Percentiles rank a stretch among this genome's conserved stretches.
Evolutionary conservation across 2,329 filamentous ascomycete genomes (phyloP).

Genomic region (Penicillium sp.): DNA sequence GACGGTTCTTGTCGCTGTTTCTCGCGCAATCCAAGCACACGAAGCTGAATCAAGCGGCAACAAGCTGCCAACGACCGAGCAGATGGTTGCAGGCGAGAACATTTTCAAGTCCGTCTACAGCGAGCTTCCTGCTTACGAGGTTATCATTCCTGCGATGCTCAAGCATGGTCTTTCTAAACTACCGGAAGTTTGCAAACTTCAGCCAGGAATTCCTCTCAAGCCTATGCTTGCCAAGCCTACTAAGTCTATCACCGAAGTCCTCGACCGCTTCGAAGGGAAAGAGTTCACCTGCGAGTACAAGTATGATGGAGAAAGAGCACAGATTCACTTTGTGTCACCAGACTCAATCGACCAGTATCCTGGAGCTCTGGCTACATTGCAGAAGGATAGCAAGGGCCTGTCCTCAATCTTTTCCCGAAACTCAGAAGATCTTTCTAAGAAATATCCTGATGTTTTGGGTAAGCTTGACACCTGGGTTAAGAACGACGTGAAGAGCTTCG

Average conservation of each 20-base stretch:
- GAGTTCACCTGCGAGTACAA: constrained; percentile 99
- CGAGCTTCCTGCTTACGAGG: constrained; percentile 91
- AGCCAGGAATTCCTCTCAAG: constrained; percentile 91
- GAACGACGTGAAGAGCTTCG: constrained; percentile 85
- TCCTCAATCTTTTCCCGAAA: constrained; percentile 96
- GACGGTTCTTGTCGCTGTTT: constrained; percentile 85
- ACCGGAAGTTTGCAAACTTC: constrained; percentile 82
- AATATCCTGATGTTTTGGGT: constrained; percentile 91
- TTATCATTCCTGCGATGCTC: constrained; percentile 87
- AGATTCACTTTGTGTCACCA: constrained; percentile 94
- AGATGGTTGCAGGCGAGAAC: constrained; percentile 80
- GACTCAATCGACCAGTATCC: constrained; percentile 71
- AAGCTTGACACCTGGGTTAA: constrained; percentile 91
- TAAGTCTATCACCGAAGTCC: constrained; percentile 95
- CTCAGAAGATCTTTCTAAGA: constrained; percentile 94
- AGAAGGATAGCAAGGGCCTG: constrained; percentile 69
- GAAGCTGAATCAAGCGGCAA: constrained; percentile 70
- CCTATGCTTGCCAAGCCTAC: constrained; percentile 99
- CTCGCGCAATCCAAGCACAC: constrained; percentile 83
- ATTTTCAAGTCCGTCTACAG: constrained; percentile 91
- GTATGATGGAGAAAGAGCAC: constrained; percentile 96
- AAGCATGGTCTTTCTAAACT: constrained; percentile 83
- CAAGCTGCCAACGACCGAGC: constrained; percentile 69
- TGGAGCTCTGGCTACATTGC: constrained; percentile 62
- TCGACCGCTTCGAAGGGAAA: constrained; percentile 93